Evolutionary conservation across 2,329 filamentous ascomycete genomes (phyloP), one percentile per base, ranked within the genome.

Genomic region (Hymenoscyphus fraxineus): DNA sequence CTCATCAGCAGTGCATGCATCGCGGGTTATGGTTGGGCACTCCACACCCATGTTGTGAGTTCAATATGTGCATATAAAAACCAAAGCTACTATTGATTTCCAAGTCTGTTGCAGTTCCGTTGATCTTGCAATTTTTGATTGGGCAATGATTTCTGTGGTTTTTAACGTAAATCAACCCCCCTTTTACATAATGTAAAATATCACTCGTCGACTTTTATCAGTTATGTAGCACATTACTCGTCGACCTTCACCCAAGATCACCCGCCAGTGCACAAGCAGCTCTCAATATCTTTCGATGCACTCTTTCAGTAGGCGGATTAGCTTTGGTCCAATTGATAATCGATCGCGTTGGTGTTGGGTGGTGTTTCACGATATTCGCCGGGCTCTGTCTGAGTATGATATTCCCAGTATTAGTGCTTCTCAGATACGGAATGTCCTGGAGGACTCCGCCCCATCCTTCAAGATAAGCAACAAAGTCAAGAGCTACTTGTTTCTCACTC

Each of bases 331-430:
- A 63, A 22, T 38, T 61, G 35, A 38, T 68, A n/a, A 56, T 67
- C 39, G 57, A 64, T 58, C 58, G 39, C 6, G 39, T 68, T 19
- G 65, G 65, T 7, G 51, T 63, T 15, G 67, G 65, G 3, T 68
- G 65, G 65, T 66, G 61, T 22, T 68, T 67, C 38, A 66, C 67
- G 12, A 13, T 64, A 19, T 64, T 67, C 56, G 64, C 27, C 15
- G 39, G 31, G 2, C 16, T 63, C 7, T 63, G 54, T 41, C 12
- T 58, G 6, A 38, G 41, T 6, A 54, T 44, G 39, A 38, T 58
- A 19, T 16, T 35, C 3, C 38, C 51, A 32, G 27, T 59, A 15
- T 66, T 58, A 61, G 10, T 61, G 6, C 40, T 31, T n/a, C 6
- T 44, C n/a, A 58, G 61, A 54, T 64, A 58, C 54, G 64, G 64